These are phyloP conservation scores for Penicillium sp. DNA, from an alignment of 2,329 filamentous ascomycete genomes.

Conservation along the genomic window DNA sequence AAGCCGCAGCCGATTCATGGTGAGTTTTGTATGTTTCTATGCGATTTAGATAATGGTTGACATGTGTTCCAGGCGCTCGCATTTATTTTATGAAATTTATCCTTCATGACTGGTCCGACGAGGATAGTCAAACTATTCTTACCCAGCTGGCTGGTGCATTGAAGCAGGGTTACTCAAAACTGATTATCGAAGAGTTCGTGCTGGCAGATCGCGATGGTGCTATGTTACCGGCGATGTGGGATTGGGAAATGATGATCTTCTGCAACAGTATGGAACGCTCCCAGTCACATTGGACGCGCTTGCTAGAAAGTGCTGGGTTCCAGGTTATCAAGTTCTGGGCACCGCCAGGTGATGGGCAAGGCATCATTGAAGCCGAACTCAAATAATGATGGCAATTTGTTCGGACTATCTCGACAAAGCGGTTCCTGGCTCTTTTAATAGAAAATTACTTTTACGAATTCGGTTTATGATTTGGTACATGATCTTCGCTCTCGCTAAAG, in stretches of 20 bases:
- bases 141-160: constrained; percentile 31
- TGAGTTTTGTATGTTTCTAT: not conserved
- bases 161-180: constrained; percentile 32
- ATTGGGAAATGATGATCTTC: constrained; percentile 35
- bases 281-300: constrained; percentile 29
- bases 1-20: constrained; percentile 14
- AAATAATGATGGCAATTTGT: not conserved
- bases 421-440: not conserved
- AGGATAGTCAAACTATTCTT: constrained; percentile 32
- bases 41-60: not conserved
- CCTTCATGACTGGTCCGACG: constrained; percentile 42
- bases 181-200: constrained; percentile 44
- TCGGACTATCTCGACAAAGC: not conserved
- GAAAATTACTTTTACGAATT: not conserved
- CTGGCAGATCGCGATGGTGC: constrained; percentile 30
- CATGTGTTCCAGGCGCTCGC: constrained; percentile 21
- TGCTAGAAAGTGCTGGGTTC: constrained; percentile 33
- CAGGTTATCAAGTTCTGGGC: constrained; percentile 25
- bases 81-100: constrained; percentile 42
- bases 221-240: constrained; percentile 27
- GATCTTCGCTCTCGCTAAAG: not conserved
- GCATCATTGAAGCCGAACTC: constrained; percentile 12
- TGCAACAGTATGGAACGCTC: constrained; percentile 36
- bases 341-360: constrained; percentile 3
- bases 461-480: not conserved